A percentile compares a stretch with the other conserved stretches of the same genome.
These are phyloP conservation scores for Metschnikowia sp. DNA, from an alignment of 805 yeast species.

Conservation along the genomic window DNA sequence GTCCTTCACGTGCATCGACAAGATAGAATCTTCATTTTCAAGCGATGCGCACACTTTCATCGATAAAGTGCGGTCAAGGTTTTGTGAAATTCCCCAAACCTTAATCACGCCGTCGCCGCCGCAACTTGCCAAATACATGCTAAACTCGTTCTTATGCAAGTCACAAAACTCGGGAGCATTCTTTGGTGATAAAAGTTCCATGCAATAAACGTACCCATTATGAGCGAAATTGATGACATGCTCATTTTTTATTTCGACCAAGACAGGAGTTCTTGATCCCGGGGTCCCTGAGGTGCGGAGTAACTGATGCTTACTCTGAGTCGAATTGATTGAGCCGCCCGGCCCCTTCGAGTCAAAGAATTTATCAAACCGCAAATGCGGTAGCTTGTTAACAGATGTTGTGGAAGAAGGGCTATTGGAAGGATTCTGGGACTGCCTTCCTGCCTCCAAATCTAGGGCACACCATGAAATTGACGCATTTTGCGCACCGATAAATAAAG, in stretches of 20 bases:
- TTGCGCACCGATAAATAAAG: slow-evolving; percentile 84
- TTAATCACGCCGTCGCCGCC: slow-evolving; percentile 93
- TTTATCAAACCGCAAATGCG: slow-evolving; percentile 66
- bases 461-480: slow-evolving; percentile 86
- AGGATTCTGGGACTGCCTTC: background rate
- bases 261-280: slow-evolving; percentile 19
- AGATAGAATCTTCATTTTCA: slow-evolving; percentile 65
- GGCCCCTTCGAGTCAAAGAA: slow-evolving; percentile 92
- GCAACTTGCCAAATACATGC: slow-evolving; percentile 41
- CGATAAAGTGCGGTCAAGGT: slow-evolving; percentile 5
- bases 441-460: slow-evolving; percentile 22
- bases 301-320: slow-evolving; percentile 27
- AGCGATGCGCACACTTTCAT: slow-evolving; percentile 22
- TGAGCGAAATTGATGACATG: slow-evolving; percentile 82
- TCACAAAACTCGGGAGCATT: slow-evolving; percentile 20
- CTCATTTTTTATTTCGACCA: slow-evolving; percentile 64
- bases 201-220: slow-evolving; percentile 81
- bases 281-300: slow-evolving; percentile 10
- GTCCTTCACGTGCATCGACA: slow-evolving; percentile 62
- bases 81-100: slow-evolving; percentile 56
- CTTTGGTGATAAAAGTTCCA: slow-evolving; percentile 33
- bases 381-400: slow-evolving; percentile 28
- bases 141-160: slow-evolving; percentile 14
- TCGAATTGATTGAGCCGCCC: slow-evolving; percentile 48
- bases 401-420: background rate